A percentile compares a stretch with the other conserved stretches of the same genome.
phyloP scores from a whole-genome alignment of 2,329 filamentous ascomycete species.

The Chaetothyriales sp. region DNA sequence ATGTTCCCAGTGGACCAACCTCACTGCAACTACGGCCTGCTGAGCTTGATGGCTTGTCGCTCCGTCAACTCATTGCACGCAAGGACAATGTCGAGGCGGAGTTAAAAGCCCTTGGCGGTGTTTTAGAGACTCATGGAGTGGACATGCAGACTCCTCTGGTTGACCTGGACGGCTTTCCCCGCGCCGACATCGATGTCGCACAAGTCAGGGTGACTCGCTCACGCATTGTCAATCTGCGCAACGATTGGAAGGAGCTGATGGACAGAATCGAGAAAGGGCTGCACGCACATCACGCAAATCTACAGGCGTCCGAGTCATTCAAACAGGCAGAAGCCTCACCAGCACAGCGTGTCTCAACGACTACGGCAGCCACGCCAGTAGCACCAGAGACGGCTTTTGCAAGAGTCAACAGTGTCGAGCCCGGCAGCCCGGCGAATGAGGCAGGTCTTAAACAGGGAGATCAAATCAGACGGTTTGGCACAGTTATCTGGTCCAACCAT shows the following conservation, averaged over 20 bases:
- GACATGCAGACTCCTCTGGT: conserved; percentile 80
- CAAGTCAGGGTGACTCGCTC: conserved; percentile 90
- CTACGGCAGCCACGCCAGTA: conserved; percentile 7
- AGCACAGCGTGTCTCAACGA: conserved; percentile 9
- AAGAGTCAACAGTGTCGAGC: conserved; percentile 69
- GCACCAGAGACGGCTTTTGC: conserved; percentile 54
- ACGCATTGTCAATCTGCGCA: conserved; percentile 74
- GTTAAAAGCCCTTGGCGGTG: conserved; percentile 64
- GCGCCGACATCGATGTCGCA: conserved; percentile 84
- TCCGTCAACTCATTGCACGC: conserved; percentile 65
- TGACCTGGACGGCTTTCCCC: conserved; percentile 80
- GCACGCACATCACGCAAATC: conserved; percentile 75
- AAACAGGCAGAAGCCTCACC: conserved; percentile 15
- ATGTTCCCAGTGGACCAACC: conserved; percentile 63
- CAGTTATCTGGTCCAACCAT: conserved; percentile 69
- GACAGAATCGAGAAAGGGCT: conserved; percentile 63
- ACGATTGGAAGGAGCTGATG: conserved; percentile 91
- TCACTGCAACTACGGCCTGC: conserved; percentile 37
- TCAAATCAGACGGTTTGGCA: conserved; percentile 69
- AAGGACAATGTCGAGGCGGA: conserved; percentile 78
- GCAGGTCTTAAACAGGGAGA: conserved; percentile 73
- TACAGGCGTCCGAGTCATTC: conserved; percentile 29
- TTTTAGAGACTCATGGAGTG: conserved; percentile 67
- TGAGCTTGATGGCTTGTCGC: conserved; percentile 51
- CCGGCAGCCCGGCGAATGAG: conserved; percentile 62